A percentile compares a stretch with the other conserved stretches of the same genome.
Conservation (phyloP, 2,329 filamentous ascomycete genomes). For the Fusarium sp. region DNA sequence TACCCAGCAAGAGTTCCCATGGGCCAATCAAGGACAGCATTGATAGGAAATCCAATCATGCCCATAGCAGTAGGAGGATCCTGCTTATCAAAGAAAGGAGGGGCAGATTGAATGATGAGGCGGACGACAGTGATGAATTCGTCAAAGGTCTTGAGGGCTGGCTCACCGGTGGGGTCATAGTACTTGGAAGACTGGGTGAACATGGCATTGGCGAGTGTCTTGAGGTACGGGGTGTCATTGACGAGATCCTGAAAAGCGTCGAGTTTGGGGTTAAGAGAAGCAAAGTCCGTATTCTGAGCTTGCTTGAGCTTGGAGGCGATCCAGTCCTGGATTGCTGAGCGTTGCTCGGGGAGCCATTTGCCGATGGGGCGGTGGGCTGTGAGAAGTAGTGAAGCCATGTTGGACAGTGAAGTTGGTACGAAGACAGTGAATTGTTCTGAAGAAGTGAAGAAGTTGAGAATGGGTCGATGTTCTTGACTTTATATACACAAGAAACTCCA, state of each 20-base stretch:
- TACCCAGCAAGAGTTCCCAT: conserved; percentile 20
- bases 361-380: background rate
- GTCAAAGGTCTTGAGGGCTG: background rate
- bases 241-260: background rate
- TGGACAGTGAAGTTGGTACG: accelerated
- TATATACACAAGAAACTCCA: background rate
- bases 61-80: background rate
- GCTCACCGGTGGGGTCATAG: background rate
- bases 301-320: background rate
- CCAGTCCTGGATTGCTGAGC: background rate
- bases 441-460: no score
- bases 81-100: background rate
- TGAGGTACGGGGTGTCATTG: background rate
- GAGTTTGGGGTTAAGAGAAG: background rate
- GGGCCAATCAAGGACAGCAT: conserved; percentile 11
- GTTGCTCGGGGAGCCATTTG: background rate
- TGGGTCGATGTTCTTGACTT: background rate
- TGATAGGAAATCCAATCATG: conserved; percentile 10
- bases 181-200: conserved; percentile 9
- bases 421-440: background rate
- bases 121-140: background rate
- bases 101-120: background rate
- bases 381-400: background rate
- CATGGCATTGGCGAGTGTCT: background rate
- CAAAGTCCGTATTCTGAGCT: background rate